Evolutionary conservation across 208 protist species (phyloP).

Genomic region (Acanthamoeba rhysodes): DNA sequence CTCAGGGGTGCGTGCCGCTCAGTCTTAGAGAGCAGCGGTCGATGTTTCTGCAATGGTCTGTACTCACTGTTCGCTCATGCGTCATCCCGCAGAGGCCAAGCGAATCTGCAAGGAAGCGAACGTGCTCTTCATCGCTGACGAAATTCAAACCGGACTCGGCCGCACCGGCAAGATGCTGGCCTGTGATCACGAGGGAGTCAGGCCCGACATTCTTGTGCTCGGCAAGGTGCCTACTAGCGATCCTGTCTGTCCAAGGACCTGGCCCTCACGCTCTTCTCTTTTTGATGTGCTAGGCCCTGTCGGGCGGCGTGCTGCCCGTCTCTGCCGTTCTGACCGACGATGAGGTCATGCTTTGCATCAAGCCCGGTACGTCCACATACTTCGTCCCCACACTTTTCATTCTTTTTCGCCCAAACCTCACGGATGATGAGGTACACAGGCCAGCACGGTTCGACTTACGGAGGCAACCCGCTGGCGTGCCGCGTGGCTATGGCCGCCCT

Average conservation of each 20-base stretch:
- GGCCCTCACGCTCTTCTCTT: too few relatives aligned
- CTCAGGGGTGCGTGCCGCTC: conserved; percentile 70
- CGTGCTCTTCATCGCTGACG: conserved; percentile 92
- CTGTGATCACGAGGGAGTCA: conserved; percentile 86
- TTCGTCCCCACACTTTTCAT: not conserved
- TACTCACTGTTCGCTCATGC: conserved; percentile 62
- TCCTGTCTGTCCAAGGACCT: not conserved
- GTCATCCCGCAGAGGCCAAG: conserved; percentile 27
- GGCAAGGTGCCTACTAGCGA: conserved; percentile 89
- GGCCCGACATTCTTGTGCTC: conserved; percentile 94
- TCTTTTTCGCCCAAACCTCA: not conserved
- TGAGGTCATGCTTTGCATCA: conserved; percentile 93
- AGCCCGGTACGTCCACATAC: conserved; percentile 75
- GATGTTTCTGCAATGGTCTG: not conserved
- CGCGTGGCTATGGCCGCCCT: conserved; percentile 94
- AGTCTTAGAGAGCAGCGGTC: not conserved
- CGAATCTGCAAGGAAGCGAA: conserved; percentile 93
- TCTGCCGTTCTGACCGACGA: conserved; percentile 91
- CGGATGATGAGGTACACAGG: not conserved
- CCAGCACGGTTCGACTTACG: conserved; percentile 94
- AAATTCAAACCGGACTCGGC: conserved; percentile 91
- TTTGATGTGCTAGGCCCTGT: conserved; percentile 89
- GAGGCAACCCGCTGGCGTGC: conserved; percentile 93
- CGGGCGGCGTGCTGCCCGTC: conserved; percentile 94
- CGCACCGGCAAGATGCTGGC: conserved; percentile 90